These are phyloP conservation scores for Candida nonsorbophila DNA, from an alignment of 805 yeast species.

Conservation along the genomic window DNA sequence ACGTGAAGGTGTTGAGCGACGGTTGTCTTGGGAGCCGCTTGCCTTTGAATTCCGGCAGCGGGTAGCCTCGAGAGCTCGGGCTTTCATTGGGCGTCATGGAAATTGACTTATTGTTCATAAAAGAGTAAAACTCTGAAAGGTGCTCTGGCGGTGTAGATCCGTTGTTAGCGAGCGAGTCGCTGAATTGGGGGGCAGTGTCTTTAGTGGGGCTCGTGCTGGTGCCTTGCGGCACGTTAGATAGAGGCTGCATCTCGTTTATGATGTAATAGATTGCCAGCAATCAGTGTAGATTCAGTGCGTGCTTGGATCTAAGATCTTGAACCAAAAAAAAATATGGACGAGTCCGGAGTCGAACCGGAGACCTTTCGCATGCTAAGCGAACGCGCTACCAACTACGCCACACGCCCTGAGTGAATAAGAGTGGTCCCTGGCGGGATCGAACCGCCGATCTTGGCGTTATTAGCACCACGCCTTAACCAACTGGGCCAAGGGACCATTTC, in stretches of 20 bases:
- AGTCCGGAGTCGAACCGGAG: conserved; percentile 26
- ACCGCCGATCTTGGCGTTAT: conserved; percentile 70
- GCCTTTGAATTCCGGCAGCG: conserved; percentile 1
- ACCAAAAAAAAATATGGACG: conserved; percentile 18
- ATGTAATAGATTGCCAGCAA: too few relatives aligned
- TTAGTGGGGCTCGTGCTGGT: too few relatives aligned
- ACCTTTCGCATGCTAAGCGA: conserved; percentile 27
- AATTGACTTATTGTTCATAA: conserved; percentile 29
- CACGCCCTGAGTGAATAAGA: conserved; percentile 32
- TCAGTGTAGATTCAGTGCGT: too few relatives aligned
- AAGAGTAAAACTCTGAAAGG: conserved; percentile 54
- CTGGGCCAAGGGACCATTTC: conserved; percentile 52
- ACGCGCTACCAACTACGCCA: conserved; percentile 48
- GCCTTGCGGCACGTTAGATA: too few relatives aligned
- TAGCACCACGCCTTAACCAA: conserved; percentile 52
- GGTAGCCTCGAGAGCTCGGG: conserved; percentile 8
- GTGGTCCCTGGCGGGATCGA: conserved; percentile 88
- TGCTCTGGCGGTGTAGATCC: conserved; percentile 43
- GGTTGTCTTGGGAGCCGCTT: conserved; percentile 16
- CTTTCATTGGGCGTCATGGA: conserved; percentile 8
- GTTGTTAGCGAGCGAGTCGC: too few relatives aligned
- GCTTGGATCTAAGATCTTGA: too few relatives aligned
- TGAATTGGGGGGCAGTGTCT: too few relatives aligned
- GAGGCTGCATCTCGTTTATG: too few relatives aligned
- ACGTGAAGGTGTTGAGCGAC: conserved; percentile 38